Percentiles rank a stretch among this genome's conserved stretches.
These are phyloP conservation scores for Metarhizium anisopliae DNA, from an alignment of 2,329 filamentous ascomycete species.

Conservation along the genomic window DNA sequence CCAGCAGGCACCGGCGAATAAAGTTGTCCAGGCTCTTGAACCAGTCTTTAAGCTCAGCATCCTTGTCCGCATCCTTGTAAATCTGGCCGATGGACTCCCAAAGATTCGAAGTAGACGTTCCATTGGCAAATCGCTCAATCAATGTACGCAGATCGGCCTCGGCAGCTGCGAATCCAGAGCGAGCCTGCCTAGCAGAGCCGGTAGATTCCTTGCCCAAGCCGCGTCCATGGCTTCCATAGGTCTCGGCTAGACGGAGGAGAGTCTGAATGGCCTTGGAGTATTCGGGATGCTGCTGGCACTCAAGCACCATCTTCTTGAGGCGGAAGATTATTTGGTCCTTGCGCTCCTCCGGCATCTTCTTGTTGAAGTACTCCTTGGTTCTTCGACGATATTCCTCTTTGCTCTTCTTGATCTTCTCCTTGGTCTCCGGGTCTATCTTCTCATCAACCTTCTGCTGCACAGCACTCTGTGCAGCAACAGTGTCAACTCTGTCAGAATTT, in stretches of 20 bases:
- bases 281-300: constrained; percentile 91
- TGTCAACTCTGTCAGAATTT: constrained; percentile 40
- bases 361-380: constrained; percentile 65
- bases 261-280: constrained; percentile 90
- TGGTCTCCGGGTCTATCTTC: constrained; percentile 58
- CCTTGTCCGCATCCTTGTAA: constrained; percentile 77
- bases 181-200: constrained; percentile 64
- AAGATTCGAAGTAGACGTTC: constrained; percentile 79
- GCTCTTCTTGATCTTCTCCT: constrained; percentile 35
- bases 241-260: constrained; percentile 72
- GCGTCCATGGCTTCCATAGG: constrained; percentile 70
- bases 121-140: constrained; percentile 92
- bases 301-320: constrained; percentile 93
- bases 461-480: constrained; percentile 21
- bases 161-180: constrained; percentile 57
- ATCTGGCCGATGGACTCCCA: constrained; percentile 78
- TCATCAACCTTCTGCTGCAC: constrained; percentile 44
- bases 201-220: constrained; percentile 53
- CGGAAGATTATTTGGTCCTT: constrained; percentile 88
- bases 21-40: constrained; percentile 72
- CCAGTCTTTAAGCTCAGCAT: constrained; percentile 82
- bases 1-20: constrained; percentile 72
- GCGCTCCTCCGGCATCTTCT: constrained; percentile 87
- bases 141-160: constrained; percentile 73
- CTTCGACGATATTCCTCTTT: constrained; percentile 36